Conservation (phyloP, 2,329 filamentous ascomycete genomes). For the Epichloe glyceriae region DNA sequence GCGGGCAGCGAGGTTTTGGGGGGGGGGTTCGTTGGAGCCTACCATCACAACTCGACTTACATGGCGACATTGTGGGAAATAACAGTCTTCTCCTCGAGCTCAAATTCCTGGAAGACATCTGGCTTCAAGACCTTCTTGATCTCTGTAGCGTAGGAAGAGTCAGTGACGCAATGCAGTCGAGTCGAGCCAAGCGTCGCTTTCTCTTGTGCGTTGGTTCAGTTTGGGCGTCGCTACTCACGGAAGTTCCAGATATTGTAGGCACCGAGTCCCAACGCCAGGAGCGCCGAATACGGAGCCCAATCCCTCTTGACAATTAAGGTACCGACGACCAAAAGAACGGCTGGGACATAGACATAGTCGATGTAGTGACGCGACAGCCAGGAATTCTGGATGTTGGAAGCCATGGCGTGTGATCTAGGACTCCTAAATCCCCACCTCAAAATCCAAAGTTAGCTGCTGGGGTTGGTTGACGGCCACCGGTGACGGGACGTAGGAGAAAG, state of each 20-base stretch:
- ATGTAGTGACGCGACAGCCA: slow-evolving; percentile 49
- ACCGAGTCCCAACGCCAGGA: slow-evolving; percentile 52
- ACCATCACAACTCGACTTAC: slow-evolving; percentile 32
- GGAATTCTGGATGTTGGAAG: slow-evolving; percentile 16
- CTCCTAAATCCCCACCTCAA: not conserved
- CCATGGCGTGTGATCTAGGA: slow-evolving; percentile 10
- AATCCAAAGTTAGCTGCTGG: not conserved
- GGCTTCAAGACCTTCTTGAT: slow-evolving; percentile 77
- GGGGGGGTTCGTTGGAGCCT: not conserved
- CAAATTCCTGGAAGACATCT: slow-evolving; percentile 78
- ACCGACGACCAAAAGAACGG: slow-evolving; percentile 64
- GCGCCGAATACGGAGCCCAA: slow-evolving; percentile 58
- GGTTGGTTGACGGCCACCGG: not conserved
- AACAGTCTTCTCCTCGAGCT: slow-evolving; percentile 86
- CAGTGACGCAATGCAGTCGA: slow-evolving; percentile 6
- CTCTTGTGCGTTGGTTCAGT: not conserved
- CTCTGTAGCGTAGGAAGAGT: slow-evolving; percentile 31
- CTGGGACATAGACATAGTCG: slow-evolving; percentile 73
- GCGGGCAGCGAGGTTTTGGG: not conserved
- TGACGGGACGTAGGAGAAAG: not conserved
- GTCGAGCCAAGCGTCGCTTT: not conserved
- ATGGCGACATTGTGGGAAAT: slow-evolving; percentile 98
- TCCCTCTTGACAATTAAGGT: slow-evolving; percentile 67
- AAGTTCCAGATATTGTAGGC: slow-evolving; percentile 58
- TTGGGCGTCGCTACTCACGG: slow-evolving; percentile 38